Conservation (phyloP, 768 basidiomycete species). For the Phylloporus scabripes region DNA sequence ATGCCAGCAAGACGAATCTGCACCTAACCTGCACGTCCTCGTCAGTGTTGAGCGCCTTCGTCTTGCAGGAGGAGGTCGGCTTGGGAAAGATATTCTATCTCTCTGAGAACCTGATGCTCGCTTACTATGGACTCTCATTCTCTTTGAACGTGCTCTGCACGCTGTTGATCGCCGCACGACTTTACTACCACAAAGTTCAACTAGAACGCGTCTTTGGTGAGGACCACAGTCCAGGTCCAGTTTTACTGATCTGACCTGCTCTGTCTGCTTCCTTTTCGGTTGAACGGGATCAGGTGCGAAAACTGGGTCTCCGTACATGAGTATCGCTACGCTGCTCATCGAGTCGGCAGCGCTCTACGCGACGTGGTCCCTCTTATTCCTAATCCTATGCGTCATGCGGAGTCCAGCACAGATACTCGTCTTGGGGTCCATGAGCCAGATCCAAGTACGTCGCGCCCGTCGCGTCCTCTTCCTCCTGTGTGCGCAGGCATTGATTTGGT, state of each 20-base stretch:
- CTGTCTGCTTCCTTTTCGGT: background rate
- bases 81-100: slow-evolving; percentile 18
- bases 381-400: slow-evolving; percentile 13
- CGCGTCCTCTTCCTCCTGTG: background rate
- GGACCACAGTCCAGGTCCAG: background rate
- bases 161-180: slow-evolving; percentile 17
- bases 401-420: slow-evolving; percentile 17
- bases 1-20: background rate
- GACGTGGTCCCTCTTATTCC: slow-evolving; percentile 20
- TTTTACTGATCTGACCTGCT: background rate
- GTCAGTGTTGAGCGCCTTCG: slow-evolving; percentile 17
- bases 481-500: background rate
- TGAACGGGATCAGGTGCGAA: slow-evolving; percentile 7
- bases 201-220: slow-evolving; percentile 25
- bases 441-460: slow-evolving; percentile 15
- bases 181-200: slow-evolving; percentile 23
- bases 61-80: slow-evolving; percentile 16
- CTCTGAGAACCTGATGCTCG: slow-evolving; percentile 18
- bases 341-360: slow-evolving; percentile 25
- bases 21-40: background rate
- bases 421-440: slow-evolving; percentile 20
- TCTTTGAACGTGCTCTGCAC: slow-evolving; percentile 22
- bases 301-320: slow-evolving; percentile 19
- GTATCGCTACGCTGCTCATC: slow-evolving; percentile 18
- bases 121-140: slow-evolving; percentile 22